These are phyloP conservation scores for Flaveria sonorensis DNA, from an alignment of 129 eudicot genomes.

Conservation along the genomic window DNA sequence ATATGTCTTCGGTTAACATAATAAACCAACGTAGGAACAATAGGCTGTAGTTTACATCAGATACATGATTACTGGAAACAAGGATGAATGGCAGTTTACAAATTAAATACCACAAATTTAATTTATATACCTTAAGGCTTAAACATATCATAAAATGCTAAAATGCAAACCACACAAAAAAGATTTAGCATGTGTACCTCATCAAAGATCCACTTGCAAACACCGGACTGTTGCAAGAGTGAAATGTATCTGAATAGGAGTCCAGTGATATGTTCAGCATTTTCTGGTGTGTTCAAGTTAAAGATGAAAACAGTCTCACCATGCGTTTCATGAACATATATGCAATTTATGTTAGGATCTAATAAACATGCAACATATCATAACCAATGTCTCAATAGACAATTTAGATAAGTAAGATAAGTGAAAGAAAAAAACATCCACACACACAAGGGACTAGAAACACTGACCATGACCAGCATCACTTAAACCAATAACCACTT, in stretches of 20 bases:
- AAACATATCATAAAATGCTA: conserved; percentile 7
- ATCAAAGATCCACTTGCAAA: conserved; percentile 87
- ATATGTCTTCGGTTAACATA: too few relatives aligned
- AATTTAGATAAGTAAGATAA: conserved; percentile 1
- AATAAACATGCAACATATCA: conserved; percentile 12
- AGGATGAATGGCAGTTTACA: conserved; percentile 15
- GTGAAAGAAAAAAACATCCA: not conserved
- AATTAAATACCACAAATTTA: not conserved
- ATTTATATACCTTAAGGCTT: conserved; percentile 7
- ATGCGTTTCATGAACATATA: conserved; percentile 11
- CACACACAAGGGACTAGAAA: conserved; percentile 20
- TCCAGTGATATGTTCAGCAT: conserved; percentile 78
- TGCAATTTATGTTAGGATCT: conserved; percentile 10
- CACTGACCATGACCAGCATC: conserved; percentile 97
- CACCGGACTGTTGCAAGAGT: conserved; percentile 88
- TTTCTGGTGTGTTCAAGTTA: conserved; percentile 45
- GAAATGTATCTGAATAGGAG: conserved; percentile 77
- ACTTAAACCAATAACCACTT: conserved; percentile 79
- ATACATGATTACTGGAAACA: conserved; percentile 8
- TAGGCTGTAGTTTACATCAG: conserved; percentile 3
- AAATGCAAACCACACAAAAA: not conserved
- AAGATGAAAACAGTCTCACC: conserved; percentile 17
- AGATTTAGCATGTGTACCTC: conserved; percentile 59
- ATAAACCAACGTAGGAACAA: not conserved
- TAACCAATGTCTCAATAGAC: conserved; percentile 23